Evolutionary conservation across 768 basidiomycete species (phyloP), one percentile per base, ranked within the genome.

Genomic region (Hortiboletus flavorubellus): DNA sequence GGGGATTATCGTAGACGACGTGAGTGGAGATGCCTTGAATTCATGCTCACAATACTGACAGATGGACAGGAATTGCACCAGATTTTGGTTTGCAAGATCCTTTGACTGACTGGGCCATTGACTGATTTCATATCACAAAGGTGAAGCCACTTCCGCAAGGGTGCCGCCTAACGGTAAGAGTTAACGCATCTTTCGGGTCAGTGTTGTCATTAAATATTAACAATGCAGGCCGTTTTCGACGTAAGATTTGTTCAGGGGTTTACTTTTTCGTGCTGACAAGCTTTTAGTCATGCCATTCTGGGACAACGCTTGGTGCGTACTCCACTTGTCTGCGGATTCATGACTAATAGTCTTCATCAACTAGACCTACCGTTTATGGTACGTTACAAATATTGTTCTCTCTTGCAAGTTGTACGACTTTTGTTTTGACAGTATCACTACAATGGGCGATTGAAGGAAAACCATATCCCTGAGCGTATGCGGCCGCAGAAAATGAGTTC

Each of bases 1-100:
- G 0, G 91, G 93, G 0, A 79, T 88, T 51, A 94, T 99, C 51
- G 73, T 93, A 16, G 96, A 89, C 58, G 86, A 89, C 59, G 84
- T 85, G 47, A 67, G 80, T 73, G 31, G 35, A 6, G n/a, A n/a
- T 26, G 2, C 8, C 40, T 29, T 46, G 38, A 44, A 26, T 23
- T 18, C 8, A 3, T 5, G 21, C 11, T 21, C 30, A 16, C 10
- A 7, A 49, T 63, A 29, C 52, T 49, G 8, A 43, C 43, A 8
- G 12, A 26, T 34, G n/a, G 6, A 38, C 53, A 79, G 78, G 60
- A 70, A 0, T 61, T 79, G 65, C 74, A 80, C 56, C 64, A 69
- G 11, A 66, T 79, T n/a, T 70, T 79, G 74, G 77, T 73, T 43
- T 34, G 62, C 45, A 16, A 37, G 16, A 47, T 34, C 41, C 2